phyloP scores from a whole-genome alignment of 1,139 yeast species.

The Taiozyma sp. region DNA sequence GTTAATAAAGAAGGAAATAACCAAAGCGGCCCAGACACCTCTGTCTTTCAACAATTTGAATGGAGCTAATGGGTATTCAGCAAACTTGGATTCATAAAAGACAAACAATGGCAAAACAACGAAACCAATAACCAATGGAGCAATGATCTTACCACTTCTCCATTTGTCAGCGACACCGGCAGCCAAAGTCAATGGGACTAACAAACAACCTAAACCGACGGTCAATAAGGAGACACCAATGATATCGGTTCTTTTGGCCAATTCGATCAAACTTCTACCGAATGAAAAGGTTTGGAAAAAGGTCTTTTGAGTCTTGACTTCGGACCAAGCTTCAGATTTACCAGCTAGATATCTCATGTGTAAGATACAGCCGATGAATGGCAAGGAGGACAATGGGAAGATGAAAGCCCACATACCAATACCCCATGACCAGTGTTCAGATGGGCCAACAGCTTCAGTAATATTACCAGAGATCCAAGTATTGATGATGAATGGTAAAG shows the following conservation, averaged over 20 bases:
- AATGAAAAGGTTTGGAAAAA: conserved; percentile 25
- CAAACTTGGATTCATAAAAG: conserved; percentile 46
- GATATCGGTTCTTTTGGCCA: conserved; percentile 46
- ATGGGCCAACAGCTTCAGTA: conserved; percentile 32
- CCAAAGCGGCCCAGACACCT: conserved; percentile 61
- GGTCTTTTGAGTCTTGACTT: conserved; percentile 25
- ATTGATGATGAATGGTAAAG: conserved; percentile 66
- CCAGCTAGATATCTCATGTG: conserved; percentile 56
- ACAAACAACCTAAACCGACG: conserved; percentile 47
- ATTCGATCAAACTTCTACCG: conserved; percentile 17
- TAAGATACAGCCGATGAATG: conserved; percentile 45
- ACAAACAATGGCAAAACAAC: conserved; percentile 48
- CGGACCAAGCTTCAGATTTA: conserved; percentile 41
- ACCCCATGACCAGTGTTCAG: conserved; percentile 58
- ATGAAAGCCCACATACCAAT: conserved; percentile 81
- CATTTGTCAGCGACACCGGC: conserved; percentile 50
- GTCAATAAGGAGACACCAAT: conserved; percentile 46
- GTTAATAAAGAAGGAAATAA: conserved; percentile 34
- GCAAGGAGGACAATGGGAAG: conserved; percentile 58
- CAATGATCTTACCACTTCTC: conserved; percentile 53
- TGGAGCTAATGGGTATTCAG: conserved; percentile 57
- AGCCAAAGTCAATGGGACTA: conserved; percentile 48
- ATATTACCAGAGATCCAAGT: conserved; percentile 72
- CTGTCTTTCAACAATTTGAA: conserved; percentile 52
- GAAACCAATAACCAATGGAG: conserved; percentile 60